phyloP scores from a whole-genome alignment of 805 yeast species.

The Clavispora santaluciae region DNA sequence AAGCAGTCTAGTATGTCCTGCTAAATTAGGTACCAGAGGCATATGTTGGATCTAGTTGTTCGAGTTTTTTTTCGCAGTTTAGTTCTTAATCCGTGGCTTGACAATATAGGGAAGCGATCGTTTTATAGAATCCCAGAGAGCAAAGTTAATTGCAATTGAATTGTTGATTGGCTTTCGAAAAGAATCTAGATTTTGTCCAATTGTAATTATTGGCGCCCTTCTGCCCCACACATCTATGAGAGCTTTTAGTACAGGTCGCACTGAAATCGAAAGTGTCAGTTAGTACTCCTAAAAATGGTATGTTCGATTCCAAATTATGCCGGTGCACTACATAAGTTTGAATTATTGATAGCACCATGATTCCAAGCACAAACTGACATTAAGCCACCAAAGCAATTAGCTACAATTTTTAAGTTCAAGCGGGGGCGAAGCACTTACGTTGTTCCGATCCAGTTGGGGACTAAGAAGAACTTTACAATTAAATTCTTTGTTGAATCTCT shows the following conservation, averaged over 20 bases:
- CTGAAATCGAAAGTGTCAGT: neutral
- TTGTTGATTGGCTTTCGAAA: no score
- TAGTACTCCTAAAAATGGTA: neutral
- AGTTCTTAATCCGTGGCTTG: neutral
- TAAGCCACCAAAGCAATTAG: constrained; percentile 21
- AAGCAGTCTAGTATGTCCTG: constrained; percentile 2
- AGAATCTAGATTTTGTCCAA: no score
- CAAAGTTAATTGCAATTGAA: no score
- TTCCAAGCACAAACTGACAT: constrained; percentile 3
- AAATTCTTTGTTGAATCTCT: constrained; percentile 22
- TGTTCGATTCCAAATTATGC: no score
- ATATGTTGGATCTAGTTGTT: neutral
- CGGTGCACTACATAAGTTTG: no score
- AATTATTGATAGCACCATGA: no score
- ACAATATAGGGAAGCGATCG: no score
- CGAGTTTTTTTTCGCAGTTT: neutral
- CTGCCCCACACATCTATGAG: no score
- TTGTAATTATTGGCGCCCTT: no score
- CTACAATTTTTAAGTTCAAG: constrained; percentile 35
- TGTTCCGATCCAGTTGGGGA: constrained; percentile 21
- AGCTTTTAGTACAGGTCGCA: constrained; percentile 1
- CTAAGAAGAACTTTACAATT: constrained; percentile 15
- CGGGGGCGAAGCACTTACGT: constrained; percentile 27
- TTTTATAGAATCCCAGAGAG: no score
- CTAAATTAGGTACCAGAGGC: neutral